Evolutionary conservation across 139 green algal species (phyloP).

Genomic region (Eudorina sp.): DNA sequence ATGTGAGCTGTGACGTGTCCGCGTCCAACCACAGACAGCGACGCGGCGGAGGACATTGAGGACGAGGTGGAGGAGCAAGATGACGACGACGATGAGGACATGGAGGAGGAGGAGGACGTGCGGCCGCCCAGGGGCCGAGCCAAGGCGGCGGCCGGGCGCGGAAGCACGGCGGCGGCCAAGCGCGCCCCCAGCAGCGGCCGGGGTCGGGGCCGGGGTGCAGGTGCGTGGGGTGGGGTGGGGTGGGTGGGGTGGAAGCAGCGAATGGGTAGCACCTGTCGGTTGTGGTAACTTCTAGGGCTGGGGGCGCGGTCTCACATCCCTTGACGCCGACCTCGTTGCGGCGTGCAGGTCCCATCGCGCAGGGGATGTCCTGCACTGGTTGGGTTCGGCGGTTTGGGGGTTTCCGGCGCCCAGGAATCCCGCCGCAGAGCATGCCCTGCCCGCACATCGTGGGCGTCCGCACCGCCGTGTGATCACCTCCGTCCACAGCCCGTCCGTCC

Average conservation of each 20-base stretch:
- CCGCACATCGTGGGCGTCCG: too few species aligned
- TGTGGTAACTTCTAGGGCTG: background rate
- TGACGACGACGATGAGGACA: background rate
- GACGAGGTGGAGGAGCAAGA: constrained; percentile 12
- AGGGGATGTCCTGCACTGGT: too few species aligned
- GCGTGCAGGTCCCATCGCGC: too few species aligned
- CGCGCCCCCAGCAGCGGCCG: background rate
- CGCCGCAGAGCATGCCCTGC: too few species aligned
- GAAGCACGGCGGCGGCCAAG: background rate
- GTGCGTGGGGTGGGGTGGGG: too few species aligned
- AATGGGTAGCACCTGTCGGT: background rate
- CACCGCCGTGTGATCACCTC: too few species aligned
- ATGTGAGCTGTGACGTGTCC: background rate
- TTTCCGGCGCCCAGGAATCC: too few species aligned
- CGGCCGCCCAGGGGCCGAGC: background rate
- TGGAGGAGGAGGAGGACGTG: constrained; percentile 1
- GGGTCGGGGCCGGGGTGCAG: background rate
- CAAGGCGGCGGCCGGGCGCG: background rate
- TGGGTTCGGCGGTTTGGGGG: too few species aligned
- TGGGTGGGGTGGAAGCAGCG: background rate
- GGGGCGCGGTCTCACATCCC: too few species aligned
- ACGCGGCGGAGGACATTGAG: background rate
- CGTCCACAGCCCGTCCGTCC: too few species aligned
- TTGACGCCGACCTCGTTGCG: too few species aligned
- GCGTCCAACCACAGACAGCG: background rate